Evolutionary conservation across 768 basidiomycete species (phyloP), one percentile per base, ranked within the genome.

Genomic region (Kwoniella newhampshirensis): DNA sequence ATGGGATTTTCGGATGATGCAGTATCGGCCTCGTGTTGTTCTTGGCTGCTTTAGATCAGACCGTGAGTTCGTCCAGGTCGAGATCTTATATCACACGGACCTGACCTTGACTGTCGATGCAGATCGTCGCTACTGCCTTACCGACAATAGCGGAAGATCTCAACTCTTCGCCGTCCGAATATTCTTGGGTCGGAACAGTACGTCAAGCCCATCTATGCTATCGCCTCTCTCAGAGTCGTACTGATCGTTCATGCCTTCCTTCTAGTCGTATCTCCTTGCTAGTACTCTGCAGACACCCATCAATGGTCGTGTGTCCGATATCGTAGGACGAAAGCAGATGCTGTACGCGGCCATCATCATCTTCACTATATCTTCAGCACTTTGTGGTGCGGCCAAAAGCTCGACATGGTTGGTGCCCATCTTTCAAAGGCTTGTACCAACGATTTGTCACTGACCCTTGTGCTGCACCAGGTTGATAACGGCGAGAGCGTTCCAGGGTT

Each of bases 161-260:
- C 5, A 37, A 64, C 37, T 66, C 70, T 2, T 55, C 66, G 2
- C 67, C 71, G 1, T 71, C 72, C 20, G 57, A 70, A 30, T 75
- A 73, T 39, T 59, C 59, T 3, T 75, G 73, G 73, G 66, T 75
- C 45, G 73, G 68, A 25, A 69, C 70, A 9, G 67, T 67, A 48
- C 26, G 61, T 57, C n/a, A 6, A 32, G 13, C 8, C 28, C 30
- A 25, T 36, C 25, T 41, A 8, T 6, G 20, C 39, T 43, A 4
- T 40, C 23, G 6, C 15, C 1, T 9, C 5, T 42, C 4, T 11
- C 5, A 13, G 4, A 27, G 42, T 54, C 8, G 45, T 41, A 32
- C 32, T 21, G 17, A 18, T n/a, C 8, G 36, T 32, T 32, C 32
- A 13, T 32, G 6, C 6, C 32, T 6, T 32, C 4, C 27, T 27